phyloP scores from a whole-genome alignment of 257 asterid genomes.

The Petunia secreta region DNA sequence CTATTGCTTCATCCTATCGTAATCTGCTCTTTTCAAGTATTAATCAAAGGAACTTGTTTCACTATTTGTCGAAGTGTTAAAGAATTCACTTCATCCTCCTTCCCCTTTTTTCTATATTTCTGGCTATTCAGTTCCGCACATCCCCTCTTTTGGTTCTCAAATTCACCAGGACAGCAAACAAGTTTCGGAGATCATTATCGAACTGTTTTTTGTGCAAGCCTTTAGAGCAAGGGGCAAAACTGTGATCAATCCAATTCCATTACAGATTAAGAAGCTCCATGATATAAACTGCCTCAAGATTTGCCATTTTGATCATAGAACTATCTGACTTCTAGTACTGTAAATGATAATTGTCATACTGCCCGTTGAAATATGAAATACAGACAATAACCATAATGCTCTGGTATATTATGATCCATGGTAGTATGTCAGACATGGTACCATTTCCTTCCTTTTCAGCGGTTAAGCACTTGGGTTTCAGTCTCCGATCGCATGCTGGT shows the following conservation, averaged over 20 bases:
- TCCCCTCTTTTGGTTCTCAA: background rate
- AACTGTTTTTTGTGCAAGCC: background rate
- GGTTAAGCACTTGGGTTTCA: conserved; percentile 3
- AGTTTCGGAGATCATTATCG: background rate
- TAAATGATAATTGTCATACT: background rate
- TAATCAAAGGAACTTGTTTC: too few species aligned
- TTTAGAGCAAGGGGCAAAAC: background rate
- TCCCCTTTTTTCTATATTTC: background rate
- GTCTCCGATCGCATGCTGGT: background rate
- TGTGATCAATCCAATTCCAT: background rate
- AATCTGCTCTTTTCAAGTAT: too few species aligned
- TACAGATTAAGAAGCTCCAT: background rate
- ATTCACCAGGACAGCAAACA: background rate
- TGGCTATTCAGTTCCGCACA: background rate
- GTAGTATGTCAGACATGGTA: background rate
- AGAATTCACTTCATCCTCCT: background rate
- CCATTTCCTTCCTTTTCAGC: background rate
- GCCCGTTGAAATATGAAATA: background rate
- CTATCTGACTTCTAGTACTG: background rate
- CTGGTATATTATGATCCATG: background rate
- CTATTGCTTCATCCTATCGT: too few species aligned
- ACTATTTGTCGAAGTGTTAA: too few species aligned
- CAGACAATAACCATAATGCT: background rate
- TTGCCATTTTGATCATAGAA: background rate
- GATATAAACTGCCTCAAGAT: background rate